Percentiles rank a stretch among this genome's conserved stretches.
Conservation (phyloP, 768 basidiomycete species). For the Podaxis sp. region DNA sequence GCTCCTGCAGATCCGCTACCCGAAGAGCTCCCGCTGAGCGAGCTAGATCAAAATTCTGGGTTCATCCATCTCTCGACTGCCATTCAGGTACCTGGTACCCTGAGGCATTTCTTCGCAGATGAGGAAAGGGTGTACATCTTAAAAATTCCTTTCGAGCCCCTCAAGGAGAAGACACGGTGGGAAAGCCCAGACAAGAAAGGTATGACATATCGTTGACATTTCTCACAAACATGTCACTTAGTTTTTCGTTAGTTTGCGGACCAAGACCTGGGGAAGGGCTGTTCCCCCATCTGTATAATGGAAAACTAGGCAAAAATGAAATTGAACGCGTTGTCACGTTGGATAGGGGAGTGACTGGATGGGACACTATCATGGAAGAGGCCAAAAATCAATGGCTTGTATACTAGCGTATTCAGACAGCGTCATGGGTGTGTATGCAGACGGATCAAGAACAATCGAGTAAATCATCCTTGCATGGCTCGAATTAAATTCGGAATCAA, state of each 20-base stretch:
- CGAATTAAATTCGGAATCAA: neutral
- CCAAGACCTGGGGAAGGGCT: slow-evolving; percentile 41
- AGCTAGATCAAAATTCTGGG: slow-evolving; percentile 41
- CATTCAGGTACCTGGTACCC: slow-evolving; percentile 44
- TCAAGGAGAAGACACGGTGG: slow-evolving; percentile 45
- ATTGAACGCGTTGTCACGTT: slow-evolving; percentile 37
- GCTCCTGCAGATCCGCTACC: slow-evolving; percentile 44
- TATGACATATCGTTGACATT: neutral
- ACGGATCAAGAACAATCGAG: neutral
- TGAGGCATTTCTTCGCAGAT: slow-evolving; percentile 43
- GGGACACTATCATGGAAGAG: slow-evolving; percentile 21
- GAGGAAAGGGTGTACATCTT: slow-evolving; percentile 40
- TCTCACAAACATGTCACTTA: neutral
- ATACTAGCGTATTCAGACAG: slow-evolving; percentile 16
- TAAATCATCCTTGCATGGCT: neutral
- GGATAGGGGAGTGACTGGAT: slow-evolving; percentile 18
- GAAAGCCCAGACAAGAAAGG: slow-evolving; percentile 38
- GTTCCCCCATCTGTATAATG: slow-evolving; percentile 57
- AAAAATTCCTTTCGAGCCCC: slow-evolving; percentile 37
- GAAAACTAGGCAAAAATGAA: slow-evolving; percentile 40
- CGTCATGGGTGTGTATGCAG: neutral
- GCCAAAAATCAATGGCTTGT: slow-evolving; percentile 23
- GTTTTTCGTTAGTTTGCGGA: slow-evolving; percentile 31
- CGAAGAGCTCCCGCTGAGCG: slow-evolving; percentile 44
- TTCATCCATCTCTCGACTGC: slow-evolving; percentile 60